These are phyloP conservation scores for Penicillium freii DNA, from an alignment of 2,329 filamentous ascomycete genomes.

Conservation along the genomic window DNA sequence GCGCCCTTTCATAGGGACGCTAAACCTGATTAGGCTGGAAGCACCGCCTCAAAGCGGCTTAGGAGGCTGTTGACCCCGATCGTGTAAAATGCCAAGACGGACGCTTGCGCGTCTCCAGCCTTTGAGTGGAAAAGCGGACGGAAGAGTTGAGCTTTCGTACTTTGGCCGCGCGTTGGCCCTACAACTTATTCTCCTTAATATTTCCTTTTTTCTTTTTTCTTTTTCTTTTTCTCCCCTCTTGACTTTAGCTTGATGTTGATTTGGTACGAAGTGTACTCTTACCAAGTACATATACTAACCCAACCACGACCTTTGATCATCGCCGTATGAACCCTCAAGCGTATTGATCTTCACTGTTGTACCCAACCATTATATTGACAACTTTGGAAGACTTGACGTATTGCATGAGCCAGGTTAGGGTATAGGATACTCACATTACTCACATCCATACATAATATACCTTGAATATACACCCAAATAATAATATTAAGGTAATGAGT, in stretches of 20 bases:
- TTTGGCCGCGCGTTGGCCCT: constrained; percentile 8
- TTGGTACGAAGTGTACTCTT: background rate
- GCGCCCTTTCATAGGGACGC: constrained; percentile 16
- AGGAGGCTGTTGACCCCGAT: constrained; percentile 34
- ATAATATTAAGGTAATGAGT: background rate
- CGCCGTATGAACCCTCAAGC: background rate
- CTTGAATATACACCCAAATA: background rate
- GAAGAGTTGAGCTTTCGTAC: constrained; percentile 2
- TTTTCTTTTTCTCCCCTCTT: background rate
- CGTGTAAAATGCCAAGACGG: constrained; percentile 36
- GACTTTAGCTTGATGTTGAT: background rate
- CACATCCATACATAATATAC: background rate
- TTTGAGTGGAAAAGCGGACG: constrained; percentile 18
- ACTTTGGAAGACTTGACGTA: background rate
- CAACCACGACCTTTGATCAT: background rate
- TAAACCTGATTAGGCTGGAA: constrained; percentile 1
- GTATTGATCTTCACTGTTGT: background rate
- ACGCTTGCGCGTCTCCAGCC: constrained; percentile 41
- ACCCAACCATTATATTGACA: background rate
- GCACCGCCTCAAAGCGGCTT: constrained; percentile 19
- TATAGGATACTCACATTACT: too few relatives aligned
- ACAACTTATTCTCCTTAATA: background rate
- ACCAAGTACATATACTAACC: background rate
- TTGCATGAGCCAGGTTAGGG: background rate
- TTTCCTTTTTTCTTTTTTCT: background rate